phyloP scores from a whole-genome alignment of 129 eudicot species.

The Ambrosia artemisiifolia region DNA sequence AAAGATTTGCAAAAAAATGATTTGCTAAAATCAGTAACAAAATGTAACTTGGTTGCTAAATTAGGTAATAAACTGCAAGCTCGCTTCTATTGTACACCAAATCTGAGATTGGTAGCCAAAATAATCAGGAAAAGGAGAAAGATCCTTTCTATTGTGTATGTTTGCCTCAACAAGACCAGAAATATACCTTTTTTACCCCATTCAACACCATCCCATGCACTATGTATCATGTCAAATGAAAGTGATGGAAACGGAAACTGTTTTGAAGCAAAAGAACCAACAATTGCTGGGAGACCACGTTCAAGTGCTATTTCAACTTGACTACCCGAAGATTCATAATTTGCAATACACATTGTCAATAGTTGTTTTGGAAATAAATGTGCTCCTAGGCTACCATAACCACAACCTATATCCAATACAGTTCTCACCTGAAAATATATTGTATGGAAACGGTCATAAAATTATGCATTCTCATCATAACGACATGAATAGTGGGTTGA shows the following conservation, averaged over 20 bases:
- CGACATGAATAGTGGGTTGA: background rate
- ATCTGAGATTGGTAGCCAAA: background rate
- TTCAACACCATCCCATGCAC: constrained; percentile 75
- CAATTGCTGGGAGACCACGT: constrained; percentile 98
- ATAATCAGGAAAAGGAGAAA: background rate
- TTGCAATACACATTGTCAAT: constrained; percentile 87
- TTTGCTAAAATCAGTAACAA: background rate
- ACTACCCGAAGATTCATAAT: constrained; percentile 94
- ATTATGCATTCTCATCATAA: constrained; percentile 2
- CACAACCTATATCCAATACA: constrained; percentile 90
- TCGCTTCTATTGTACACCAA: background rate
- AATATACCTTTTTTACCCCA: constrained; percentile 88
- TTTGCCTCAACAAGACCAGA: background rate
- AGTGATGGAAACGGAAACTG: constrained; percentile 90
- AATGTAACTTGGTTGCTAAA: background rate
- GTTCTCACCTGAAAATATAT: constrained; percentile 69
- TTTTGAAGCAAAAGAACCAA: constrained; percentile 75
- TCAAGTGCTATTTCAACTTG: constrained; percentile 95
- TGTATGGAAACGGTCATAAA: background rate
- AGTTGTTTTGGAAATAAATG: constrained; percentile 71
- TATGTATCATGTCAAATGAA: constrained; percentile 94
- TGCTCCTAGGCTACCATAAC: constrained; percentile 97
- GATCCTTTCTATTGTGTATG: background rate
- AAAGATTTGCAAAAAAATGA: background rate
- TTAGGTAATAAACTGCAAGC: background rate